phyloP scores from a whole-genome alignment of 2,329 filamentous ascomycete species.

The Ampelomyces quisqualis region DNA sequence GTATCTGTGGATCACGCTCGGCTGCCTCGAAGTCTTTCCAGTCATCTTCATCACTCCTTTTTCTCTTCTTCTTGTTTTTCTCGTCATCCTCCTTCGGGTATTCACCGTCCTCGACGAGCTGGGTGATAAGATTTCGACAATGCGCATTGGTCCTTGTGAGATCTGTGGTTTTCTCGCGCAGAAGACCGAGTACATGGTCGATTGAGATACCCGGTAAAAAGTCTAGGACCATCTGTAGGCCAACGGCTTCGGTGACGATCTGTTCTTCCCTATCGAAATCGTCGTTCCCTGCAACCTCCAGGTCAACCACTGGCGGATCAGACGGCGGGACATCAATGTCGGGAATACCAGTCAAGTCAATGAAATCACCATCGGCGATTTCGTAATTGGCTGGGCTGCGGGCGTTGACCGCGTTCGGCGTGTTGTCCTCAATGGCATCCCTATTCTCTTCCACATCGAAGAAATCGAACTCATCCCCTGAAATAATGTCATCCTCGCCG shows the following conservation, averaged over 20 bases:
- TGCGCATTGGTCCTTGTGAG: conserved; percentile 20
- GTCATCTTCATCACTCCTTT: conserved; percentile 26
- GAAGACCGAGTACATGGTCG: conserved; percentile 32
- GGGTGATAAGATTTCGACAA: conserved; percentile 32
- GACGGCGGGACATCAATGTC: conserved; percentile 26
- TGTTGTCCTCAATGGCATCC: too few relatives aligned
- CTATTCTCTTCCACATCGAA: conserved; percentile 12
- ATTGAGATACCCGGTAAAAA: conserved; percentile 39
- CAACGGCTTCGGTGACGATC: conserved; percentile 26
- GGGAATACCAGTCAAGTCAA: conserved; percentile 28
- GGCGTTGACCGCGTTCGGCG: conserved; percentile 1
- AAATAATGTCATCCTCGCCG: conserved; percentile 16
- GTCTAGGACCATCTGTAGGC: conserved; percentile 35
- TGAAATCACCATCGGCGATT: conserved; percentile 8
- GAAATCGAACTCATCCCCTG: conserved; percentile 5
- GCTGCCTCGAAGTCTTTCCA: conserved; percentile 25
- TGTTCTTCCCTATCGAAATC: conserved; percentile 1
- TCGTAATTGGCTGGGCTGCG: not conserved
- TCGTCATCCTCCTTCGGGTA: conserved; percentile 41
- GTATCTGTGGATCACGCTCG: conserved; percentile 10
- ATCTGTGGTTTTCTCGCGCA: conserved; percentile 26
- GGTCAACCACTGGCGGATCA: not conserved
- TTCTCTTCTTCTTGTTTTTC: conserved; percentile 34
- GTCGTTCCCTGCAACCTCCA: not conserved
- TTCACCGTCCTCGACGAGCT: conserved; percentile 32